These are phyloP conservation scores for Flaveria robusta DNA, from an alignment of 129 eudicot genomes.

Conservation along the genomic window DNA sequence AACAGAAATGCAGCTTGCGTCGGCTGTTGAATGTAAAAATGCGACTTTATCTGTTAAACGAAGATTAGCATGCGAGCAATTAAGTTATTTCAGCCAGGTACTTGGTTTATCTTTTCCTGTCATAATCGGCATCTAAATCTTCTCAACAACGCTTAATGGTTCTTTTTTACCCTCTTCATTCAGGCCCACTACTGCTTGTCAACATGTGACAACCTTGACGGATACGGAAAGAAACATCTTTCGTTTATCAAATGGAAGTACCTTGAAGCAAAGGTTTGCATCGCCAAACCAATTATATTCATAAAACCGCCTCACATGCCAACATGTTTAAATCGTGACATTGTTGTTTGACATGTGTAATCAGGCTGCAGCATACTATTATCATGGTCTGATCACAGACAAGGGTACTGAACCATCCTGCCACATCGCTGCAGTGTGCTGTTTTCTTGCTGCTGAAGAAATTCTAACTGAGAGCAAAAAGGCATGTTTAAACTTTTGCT, in stretches of 20 bases:
- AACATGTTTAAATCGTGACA: conserved; percentile 7
- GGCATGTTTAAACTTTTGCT: conserved; percentile 79
- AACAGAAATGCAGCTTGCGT: conserved; percentile 91
- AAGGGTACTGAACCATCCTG: conserved; percentile 77
- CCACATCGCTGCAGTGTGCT: conserved; percentile 72
- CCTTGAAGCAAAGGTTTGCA: conserved; percentile 83
- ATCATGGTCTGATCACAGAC: conserved; percentile 75
- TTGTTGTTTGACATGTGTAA: conserved; percentile 20
- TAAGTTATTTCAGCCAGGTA: conserved; percentile 48
- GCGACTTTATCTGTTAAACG: conserved; percentile 89
- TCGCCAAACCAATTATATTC: neutral
- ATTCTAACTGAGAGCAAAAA: conserved; percentile 85
- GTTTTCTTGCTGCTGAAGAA: conserved; percentile 82
- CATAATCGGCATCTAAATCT: too few species aligned
- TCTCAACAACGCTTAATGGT: too few species aligned
- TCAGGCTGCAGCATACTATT: conserved; percentile 95
- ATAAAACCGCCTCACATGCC: neutral
- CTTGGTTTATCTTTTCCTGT: too few species aligned
- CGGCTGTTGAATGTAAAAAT: conserved; percentile 76
- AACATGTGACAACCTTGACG: conserved; percentile 45
- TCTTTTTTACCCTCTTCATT: neutral
- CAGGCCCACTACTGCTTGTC: conserved; percentile 82
- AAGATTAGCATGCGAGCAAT: conserved; percentile 90
- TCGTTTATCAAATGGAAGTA: conserved; percentile 87
- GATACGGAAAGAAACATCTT: conserved; percentile 65